Conservation (phyloP, 73 alveolate genomes). For the Paraurostyla sp. region DNA sequence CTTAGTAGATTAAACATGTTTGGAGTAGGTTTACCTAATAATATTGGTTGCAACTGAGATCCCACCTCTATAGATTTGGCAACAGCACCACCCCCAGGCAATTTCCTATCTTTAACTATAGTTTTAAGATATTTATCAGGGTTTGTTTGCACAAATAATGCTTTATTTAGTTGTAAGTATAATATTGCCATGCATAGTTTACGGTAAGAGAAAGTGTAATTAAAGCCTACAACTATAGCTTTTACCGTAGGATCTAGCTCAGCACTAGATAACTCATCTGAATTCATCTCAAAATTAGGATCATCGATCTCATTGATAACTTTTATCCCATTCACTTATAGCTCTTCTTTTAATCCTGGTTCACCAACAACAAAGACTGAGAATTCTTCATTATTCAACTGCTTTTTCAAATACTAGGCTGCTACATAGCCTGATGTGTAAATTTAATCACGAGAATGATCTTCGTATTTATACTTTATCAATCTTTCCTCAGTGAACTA, state of each 20-base stretch:
- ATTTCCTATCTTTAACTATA: not conserved
- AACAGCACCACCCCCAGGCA: conserved; percentile 89
- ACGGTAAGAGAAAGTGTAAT: conserved; percentile 63
- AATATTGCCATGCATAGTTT: conserved; percentile 75
- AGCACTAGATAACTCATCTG: conserved; percentile 55
- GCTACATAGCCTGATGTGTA: conserved; percentile 44
- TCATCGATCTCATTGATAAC: conserved; percentile 37
- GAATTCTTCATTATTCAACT: not conserved
- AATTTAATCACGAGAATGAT: not conserved
- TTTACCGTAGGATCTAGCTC: conserved; percentile 77
- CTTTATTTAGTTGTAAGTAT: conserved; percentile 61
- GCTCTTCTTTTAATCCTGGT: conserved; percentile 55
- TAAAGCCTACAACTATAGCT: conserved; percentile 83
- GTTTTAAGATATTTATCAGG: conserved; percentile 47
- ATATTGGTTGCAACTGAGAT: not conserved
- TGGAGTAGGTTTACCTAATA: conserved; percentile 68
- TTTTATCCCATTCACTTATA: conserved; percentile 42
- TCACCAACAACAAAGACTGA: conserved; percentile 55
- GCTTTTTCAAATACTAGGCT: conserved; percentile 3
- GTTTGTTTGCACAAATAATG: conserved; percentile 38
- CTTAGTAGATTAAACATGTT: conserved; percentile 1
- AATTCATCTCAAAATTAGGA: conserved; percentile 30
- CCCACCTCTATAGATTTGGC: conserved; percentile 67
- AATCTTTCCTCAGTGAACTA: not conserved
- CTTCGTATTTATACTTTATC: not conserved